A percentile compares a stretch with the other conserved stretches of the same genome.
These are phyloP conservation scores for Citrullus colocynthis DNA, from an alignment of 306 rosid species.

Conservation along the genomic window DNA sequence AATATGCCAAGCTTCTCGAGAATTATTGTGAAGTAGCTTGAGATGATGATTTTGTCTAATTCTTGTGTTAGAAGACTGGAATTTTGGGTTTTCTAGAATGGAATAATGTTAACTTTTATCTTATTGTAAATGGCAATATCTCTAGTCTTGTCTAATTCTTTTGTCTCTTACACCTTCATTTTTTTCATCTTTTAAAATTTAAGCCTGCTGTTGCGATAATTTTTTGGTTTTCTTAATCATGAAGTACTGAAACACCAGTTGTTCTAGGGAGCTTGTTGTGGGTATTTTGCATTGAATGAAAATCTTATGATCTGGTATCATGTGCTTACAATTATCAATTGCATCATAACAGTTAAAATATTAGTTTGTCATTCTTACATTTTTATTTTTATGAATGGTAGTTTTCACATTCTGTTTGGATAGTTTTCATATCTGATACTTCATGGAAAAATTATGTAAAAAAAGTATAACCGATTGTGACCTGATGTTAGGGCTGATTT, in stretches of 20 bases:
- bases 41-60: neutral
- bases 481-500: neutral
- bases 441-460: neutral
- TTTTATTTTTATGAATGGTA: neutral
- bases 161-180: neutral
- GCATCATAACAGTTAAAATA: neutral
- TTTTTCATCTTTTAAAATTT: neutral
- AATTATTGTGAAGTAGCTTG: neutral
- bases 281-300: neutral
- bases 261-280: neutral
- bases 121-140: neutral
- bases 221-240: neutral
- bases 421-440: neutral
- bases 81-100: neutral
- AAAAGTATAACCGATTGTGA: neutral
- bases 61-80: neutral
- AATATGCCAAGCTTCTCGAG: neutral
- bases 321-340: neutral
- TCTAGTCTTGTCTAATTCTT: neutral
- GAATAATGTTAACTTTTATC: neutral
- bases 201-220: neutral
- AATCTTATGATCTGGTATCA: neutral
- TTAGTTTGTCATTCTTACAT: neutral
- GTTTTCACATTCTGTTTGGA: neutral
- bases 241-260: neutral